Evolutionary conservation across 2,329 filamentous ascomycete species (phyloP), one percentile per base, ranked within the genome.

Genomic region (Corinectria fuckeliana): DNA sequence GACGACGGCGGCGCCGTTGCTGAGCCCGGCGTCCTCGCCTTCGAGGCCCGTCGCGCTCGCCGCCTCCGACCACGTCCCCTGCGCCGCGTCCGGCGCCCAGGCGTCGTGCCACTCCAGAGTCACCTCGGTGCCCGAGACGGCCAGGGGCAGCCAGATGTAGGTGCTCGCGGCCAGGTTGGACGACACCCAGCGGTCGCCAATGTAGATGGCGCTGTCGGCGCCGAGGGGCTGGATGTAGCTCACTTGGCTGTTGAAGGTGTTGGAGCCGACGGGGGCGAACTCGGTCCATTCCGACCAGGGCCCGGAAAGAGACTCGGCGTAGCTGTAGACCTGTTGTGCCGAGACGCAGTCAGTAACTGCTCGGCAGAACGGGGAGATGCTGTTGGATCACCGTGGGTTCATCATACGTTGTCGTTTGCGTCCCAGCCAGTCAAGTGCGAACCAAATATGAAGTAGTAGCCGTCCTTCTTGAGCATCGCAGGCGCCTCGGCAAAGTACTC

Each of bases 161-260:
- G 86, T 88, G 50, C 81, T 85, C 0, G 82, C 76, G 72, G 81
- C 82, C 1, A 91, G 78, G 62, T 90, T 86, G n/a, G 72, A 71
- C 5, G 79, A 81, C 0, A 84, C 73, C 88, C 88, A 91, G 20
- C 88, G 83, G 73, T 91, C 88, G 18, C 88, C 88, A 74, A 89
- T 83, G 73, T 90, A 91, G 62, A 88, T 81, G 48, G 79, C 78
- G 13, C 74, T 73, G 34, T 67, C 64, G n/a, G n/a, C n/a, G 34
- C 76, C 72, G 3, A 78, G 61, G 0, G 79, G 76, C 1, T 89
- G 78, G 20, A 90, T 78, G 64, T 81, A 89, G 32, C 32, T 36
- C n/a, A 32, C 79, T 85, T 0, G 85, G 87, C 68, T 91, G 88
- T 1, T 74, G 66, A 85, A 89, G 0, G 88, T 90, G 30, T 76